These are phyloP conservation scores for Colletotrichum sp. DNA, from an alignment of 2,329 filamentous ascomycete species.

Conservation along the genomic window DNA sequence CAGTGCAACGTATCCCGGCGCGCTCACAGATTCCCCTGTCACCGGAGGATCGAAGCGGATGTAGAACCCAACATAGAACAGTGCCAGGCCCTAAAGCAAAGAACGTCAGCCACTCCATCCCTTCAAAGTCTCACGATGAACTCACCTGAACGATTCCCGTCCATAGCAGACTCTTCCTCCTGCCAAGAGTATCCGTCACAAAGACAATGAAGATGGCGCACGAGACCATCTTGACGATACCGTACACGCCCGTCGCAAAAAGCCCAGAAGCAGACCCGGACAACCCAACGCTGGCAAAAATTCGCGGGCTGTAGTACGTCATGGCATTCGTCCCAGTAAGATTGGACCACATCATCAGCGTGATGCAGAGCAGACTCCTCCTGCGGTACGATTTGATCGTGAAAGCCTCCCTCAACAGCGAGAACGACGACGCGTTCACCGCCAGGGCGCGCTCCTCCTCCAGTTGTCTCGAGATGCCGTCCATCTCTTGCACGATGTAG, in stretches of 20 bases:
- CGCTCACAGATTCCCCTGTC: slow-evolving; percentile 46
- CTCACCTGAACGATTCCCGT: slow-evolving; percentile 27
- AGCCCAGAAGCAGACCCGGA: slow-evolving; percentile 56
- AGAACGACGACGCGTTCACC: neutral
- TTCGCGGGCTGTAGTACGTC: slow-evolving; percentile 68
- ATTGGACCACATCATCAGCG: slow-evolving; percentile 27
- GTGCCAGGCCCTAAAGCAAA: slow-evolving; percentile 31
- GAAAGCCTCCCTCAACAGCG: slow-evolving; percentile 23
- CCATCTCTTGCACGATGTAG: slow-evolving; percentile 40
- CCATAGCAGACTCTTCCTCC: slow-evolving; percentile 43
- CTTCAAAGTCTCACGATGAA: neutral
- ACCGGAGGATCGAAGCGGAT: slow-evolving; percentile 50
- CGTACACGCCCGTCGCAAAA: slow-evolving; percentile 73
- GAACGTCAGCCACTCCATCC: too few relatives aligned
- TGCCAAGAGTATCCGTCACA: slow-evolving; percentile 68
- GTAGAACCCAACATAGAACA: slow-evolving; percentile 69
- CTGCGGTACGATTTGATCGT: slow-evolving; percentile 25
- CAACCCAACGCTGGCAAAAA: slow-evolving; percentile 66
- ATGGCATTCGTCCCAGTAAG: slow-evolving; percentile 34
- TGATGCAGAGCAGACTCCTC: slow-evolving; percentile 27
- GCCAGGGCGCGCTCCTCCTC: slow-evolving; percentile 22
- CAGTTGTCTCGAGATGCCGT: slow-evolving; percentile 27
- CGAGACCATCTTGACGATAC: slow-evolving; percentile 68
- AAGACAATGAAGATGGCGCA: slow-evolving; percentile 67
- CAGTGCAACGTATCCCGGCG: slow-evolving; percentile 54